These are phyloP conservation scores for Flammula alnicola DNA, from an alignment of 1,284 basidiomycete species.

Conservation along the genomic window DNA sequence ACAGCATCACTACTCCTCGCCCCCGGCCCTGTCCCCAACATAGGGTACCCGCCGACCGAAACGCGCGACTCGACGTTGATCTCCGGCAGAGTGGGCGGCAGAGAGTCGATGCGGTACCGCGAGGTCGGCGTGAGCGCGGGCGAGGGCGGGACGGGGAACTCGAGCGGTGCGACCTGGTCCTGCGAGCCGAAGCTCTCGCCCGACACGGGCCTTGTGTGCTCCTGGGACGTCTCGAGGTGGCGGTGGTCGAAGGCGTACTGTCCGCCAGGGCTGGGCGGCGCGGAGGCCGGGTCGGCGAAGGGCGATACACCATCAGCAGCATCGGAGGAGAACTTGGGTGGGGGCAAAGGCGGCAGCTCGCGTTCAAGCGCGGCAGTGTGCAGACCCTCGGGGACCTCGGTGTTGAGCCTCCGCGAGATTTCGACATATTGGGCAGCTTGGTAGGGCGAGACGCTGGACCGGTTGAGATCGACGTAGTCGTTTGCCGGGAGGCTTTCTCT, in stretches of 20 bases:
- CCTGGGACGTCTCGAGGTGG: slow-evolving; percentile 4
- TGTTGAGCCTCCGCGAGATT: slow-evolving; percentile 60
- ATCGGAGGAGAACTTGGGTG: too few relatives aligned
- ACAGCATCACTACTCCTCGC: slow-evolving; percentile 11
- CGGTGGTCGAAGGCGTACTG: slow-evolving; percentile 23
- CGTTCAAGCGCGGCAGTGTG: slow-evolving; percentile 37
- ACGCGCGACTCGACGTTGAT: slow-evolving; percentile 47
- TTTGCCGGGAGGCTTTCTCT: slow-evolving; percentile 30
- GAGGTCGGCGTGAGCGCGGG: slow-evolving; percentile 39
- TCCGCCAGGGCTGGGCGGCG: slow-evolving; percentile 21
- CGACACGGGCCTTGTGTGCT: slow-evolving; percentile 7
- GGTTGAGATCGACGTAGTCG: slow-evolving; percentile 64
- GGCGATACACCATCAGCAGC: slow-evolving; percentile 28
- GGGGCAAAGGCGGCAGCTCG: slow-evolving; percentile 30
- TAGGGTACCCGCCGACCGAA: slow-evolving; percentile 32
- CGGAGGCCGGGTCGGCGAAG: slow-evolving; percentile 35
- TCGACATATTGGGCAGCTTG: slow-evolving; percentile 76
- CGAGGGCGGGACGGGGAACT: slow-evolving; percentile 36
- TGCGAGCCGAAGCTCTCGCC: slow-evolving; percentile 15
- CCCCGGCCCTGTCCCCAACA: not conserved
- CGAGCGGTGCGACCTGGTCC: slow-evolving; percentile 12
- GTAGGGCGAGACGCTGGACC: slow-evolving; percentile 73
- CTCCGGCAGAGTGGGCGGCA: slow-evolving; percentile 59
- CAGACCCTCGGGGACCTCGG: slow-evolving; percentile 43
- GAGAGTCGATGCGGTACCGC: slow-evolving; percentile 50